Percentiles rank a stretch among this genome's conserved stretches.
Conservation (phyloP, 306 rosid genomes). For the Fagus sylvatica region DNA sequence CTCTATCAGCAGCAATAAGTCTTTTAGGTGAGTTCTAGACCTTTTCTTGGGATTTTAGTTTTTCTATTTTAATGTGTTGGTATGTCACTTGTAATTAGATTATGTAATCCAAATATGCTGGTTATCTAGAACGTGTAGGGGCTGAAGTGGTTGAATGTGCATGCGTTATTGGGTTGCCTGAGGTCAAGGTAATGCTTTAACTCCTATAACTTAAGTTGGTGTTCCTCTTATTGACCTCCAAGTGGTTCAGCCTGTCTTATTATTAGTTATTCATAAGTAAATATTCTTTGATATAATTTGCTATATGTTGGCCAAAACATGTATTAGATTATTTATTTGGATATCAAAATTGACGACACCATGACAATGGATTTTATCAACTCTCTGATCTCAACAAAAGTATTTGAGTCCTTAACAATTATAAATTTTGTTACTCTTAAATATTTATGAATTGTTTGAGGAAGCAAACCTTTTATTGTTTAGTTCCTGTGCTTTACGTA, state of each 20-base stretch:
- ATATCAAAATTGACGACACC: background rate
- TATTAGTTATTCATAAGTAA: constrained; percentile 6
- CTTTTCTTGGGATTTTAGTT: background rate
- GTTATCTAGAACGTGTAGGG: constrained; percentile 69
- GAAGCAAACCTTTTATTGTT: no score
- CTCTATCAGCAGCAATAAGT: constrained; percentile 81
- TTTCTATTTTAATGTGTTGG: constrained; percentile 15
- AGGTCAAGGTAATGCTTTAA: constrained; percentile 64
- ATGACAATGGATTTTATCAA: no score
- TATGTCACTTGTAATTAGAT: constrained; percentile 10
- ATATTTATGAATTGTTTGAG: no score
- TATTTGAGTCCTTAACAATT: no score
- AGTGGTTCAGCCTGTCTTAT: constrained; percentile 6
- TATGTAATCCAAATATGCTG: constrained; percentile 17
- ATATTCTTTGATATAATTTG: background rate
- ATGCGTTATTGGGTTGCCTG: constrained; percentile 91
- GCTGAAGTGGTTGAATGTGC: constrained; percentile 97
- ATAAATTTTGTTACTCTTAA: no score
- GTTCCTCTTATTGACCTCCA: constrained; percentile 9
- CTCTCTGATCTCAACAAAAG: no score
- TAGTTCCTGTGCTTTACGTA: no score
- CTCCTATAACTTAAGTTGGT: background rate
- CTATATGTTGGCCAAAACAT: background rate
- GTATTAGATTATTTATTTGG: background rate
- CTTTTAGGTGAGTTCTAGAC: constrained; percentile 65